Evolutionary conservation across 2,329 filamentous ascomycete species (phyloP), one percentile per base, ranked within the genome.

Genomic region (Trichoderma pleuroti): DNA sequence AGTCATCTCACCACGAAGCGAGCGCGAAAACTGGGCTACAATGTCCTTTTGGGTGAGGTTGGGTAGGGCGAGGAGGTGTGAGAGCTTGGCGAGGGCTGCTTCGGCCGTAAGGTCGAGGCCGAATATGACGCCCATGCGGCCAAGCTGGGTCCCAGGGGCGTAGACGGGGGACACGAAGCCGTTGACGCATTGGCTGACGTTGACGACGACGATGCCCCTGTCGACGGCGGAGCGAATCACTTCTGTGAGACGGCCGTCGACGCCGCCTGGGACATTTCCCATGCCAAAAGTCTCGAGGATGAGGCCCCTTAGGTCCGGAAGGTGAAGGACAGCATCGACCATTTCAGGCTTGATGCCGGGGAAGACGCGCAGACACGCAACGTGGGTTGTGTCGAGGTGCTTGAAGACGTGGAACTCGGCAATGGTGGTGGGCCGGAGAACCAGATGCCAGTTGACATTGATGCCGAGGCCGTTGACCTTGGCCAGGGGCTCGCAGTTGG

Each of bases 331-430:
- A 1, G 92, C 91, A 77, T 96, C 93, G 36, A 98, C 87, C 92
- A 97, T 97, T 78, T 94, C 91, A n/a, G 94, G 92, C 79, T 92
- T 92, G 82, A 98, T 97, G 36, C 94, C 94, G 0, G 94, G 94
- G 80, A 97, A 97, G 73, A 97, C 92, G 70, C 94, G 91, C 76
- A 97, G 84, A 78, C 93, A 96, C 24, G 94, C 93, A 52, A 97
- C 94, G 79, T 97, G 92, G n/a, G 92, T 89, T 12, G 92, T 97
- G 79, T 96, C 92, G 46, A 96, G 86, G 75, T 91, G 90, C 21
- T 89, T 90, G 72, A 91, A 90, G 73, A 96, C 88, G 72, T 85
- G 85, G 82, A 97, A 94, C 71, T 90, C 88, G 74, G 92, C 87
- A 74, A 97, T 90, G 68, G 85, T 86, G 2, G 88, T 93, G 8